phyloP scores from a whole-genome alignment of 208 protist genomes.

The Leishmania aethiopica region DNA sequence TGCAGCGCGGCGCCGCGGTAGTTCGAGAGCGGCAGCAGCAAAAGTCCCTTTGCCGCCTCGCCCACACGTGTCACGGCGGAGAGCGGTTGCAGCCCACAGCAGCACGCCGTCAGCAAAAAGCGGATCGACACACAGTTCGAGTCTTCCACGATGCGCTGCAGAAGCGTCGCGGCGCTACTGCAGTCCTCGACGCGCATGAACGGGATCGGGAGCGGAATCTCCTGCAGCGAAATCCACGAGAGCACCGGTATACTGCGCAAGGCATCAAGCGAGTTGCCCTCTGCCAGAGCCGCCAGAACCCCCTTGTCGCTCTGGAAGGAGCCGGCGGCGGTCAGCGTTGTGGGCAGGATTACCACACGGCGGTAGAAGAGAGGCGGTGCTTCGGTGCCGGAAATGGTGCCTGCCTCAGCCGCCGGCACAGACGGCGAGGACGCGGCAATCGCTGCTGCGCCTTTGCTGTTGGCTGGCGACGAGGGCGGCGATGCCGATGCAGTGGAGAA shows the following conservation, averaged over 20 bases:
- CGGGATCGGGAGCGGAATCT: slow-evolving; percentile 39
- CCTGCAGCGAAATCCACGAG: slow-evolving; percentile 39
- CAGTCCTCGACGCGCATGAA: slow-evolving; percentile 37
- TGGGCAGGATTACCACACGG: slow-evolving; percentile 51
- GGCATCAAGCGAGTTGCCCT: slow-evolving; percentile 29
- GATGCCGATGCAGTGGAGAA: slow-evolving; percentile 12
- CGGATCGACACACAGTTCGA: slow-evolving; percentile 37
- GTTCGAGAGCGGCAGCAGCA: slow-evolving; percentile 53
- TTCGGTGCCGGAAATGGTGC: slow-evolving; percentile 27
- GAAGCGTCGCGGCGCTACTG: slow-evolving; percentile 21
- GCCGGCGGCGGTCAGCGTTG: slow-evolving; percentile 53
- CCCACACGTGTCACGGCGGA: slow-evolving; percentile 50
- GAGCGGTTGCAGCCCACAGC: slow-evolving; percentile 62
- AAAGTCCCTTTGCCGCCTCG: slow-evolving; percentile 40
- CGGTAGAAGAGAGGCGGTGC: slow-evolving; percentile 62
- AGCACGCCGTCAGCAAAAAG: slow-evolving; percentile 47
- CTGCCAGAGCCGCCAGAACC: slow-evolving; percentile 22
- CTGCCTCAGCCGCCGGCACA: neutral
- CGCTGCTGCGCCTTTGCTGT: neutral
- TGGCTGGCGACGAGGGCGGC: neutral
- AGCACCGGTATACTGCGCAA: slow-evolving; percentile 42
- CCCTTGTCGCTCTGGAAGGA: slow-evolving; percentile 55
- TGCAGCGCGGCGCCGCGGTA: slow-evolving; percentile 35
- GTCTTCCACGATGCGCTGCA: slow-evolving; percentile 40
- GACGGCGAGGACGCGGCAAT: neutral